Evolutionary conservation across 2,329 filamentous ascomycete species (phyloP).

Genomic region (Fusarium sp.): DNA sequence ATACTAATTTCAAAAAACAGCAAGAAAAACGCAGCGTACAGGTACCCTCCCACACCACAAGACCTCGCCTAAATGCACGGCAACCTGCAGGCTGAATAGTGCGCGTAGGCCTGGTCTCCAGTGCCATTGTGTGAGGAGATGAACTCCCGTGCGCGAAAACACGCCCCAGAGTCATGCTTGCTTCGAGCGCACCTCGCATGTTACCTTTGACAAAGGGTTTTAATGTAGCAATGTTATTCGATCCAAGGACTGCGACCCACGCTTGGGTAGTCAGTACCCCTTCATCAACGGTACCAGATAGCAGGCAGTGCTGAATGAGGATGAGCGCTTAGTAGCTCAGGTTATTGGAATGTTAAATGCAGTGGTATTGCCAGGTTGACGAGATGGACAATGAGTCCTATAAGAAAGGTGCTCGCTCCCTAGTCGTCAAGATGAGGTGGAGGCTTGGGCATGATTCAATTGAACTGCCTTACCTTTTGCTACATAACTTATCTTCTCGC

Average conservation of each 20-base stretch:
- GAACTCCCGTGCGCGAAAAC: slow-evolving; percentile 42
- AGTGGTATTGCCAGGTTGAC: background rate
- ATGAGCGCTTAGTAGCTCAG: background rate
- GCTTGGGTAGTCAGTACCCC: background rate
- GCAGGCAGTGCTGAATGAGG: background rate
- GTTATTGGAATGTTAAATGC: background rate
- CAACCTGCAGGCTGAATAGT: slow-evolving; percentile 47
- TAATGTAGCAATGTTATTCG: background rate
- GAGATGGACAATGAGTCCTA: background rate
- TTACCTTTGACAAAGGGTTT: background rate
- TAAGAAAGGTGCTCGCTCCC: background rate
- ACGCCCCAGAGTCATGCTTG: slow-evolving; percentile 27
- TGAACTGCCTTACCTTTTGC: background rate
- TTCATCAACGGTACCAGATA: background rate
- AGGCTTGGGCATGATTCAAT: background rate
- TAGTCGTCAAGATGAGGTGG: background rate
- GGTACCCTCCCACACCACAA: slow-evolving; percentile 44
- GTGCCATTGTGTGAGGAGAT: slow-evolving; percentile 36
- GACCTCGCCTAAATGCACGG: slow-evolving; percentile 51
- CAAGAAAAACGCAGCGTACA: slow-evolving; percentile 23
- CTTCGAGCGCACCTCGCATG: slow-evolving; percentile 9
- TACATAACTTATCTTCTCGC: background rate
- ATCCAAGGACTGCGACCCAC: slow-evolving; percentile 31
- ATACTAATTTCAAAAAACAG: background rate
- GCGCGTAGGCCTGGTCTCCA: slow-evolving; percentile 42